A percentile compares a stretch with the other conserved stretches of the same genome.
These are phyloP conservation scores for Phoenix roebelenii DNA, from an alignment of 176 grass and related monocot species.

Conservation along the genomic window DNA sequence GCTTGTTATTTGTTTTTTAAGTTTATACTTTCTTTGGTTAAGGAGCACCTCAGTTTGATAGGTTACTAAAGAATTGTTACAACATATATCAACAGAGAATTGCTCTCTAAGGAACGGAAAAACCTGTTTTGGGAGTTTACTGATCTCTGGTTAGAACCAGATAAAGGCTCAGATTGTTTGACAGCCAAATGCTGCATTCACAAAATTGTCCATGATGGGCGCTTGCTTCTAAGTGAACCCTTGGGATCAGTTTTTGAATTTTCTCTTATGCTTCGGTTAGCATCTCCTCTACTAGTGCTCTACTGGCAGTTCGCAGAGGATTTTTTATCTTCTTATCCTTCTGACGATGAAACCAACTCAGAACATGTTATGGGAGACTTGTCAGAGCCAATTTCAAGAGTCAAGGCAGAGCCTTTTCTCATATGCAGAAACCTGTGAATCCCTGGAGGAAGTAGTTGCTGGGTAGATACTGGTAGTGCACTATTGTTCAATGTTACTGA, in stretches of 20 bases:
- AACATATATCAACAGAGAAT: constrained; percentile 38
- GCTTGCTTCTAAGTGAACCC: constrained; percentile 51
- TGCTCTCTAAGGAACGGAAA: constrained; percentile 77
- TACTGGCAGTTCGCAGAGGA: constrained; percentile 82
- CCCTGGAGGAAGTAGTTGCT: constrained; percentile 66
- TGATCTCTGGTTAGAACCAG: constrained; percentile 61
- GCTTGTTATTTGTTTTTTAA: too few relatives aligned
- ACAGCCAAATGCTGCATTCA: constrained; percentile 79
- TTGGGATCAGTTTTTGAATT: constrained; percentile 80
- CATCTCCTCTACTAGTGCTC: constrained; percentile 78
- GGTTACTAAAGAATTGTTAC: constrained; percentile 18
- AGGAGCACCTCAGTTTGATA: background rate
- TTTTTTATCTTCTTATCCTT: constrained; percentile 53
- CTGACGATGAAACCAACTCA: constrained; percentile 16
- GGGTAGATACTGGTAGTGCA: constrained; percentile 72
- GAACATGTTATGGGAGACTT: constrained; percentile 3
- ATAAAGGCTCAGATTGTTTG: constrained; percentile 68
- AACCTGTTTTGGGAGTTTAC: constrained; percentile 77
- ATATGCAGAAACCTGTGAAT: constrained; percentile 17
- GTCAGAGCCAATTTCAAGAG: constrained; percentile 28
- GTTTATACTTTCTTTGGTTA: too few relatives aligned
- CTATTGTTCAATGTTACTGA: constrained; percentile 54
- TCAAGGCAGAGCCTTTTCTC: constrained; percentile 20
- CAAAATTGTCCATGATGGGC: constrained; percentile 61
- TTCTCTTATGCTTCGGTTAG: constrained; percentile 84